Evolutionary conservation across 2,329 filamentous ascomycete species (phyloP).

Genomic region (Nothophaeocryptopus gaeumannii): DNA sequence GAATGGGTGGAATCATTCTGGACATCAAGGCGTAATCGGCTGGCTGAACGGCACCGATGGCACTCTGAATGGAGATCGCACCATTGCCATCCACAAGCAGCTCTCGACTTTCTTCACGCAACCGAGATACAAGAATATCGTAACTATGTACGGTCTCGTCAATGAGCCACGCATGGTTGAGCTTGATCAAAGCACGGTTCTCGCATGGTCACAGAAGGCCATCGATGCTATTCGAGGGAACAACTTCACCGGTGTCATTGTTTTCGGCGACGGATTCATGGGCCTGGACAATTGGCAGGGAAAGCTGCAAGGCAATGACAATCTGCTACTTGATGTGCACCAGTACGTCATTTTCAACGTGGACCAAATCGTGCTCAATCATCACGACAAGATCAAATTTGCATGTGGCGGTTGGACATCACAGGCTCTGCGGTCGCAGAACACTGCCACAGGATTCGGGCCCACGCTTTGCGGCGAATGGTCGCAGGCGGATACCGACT

Average conservation of each 20-base stretch:
- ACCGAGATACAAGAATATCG: conserved; percentile 83
- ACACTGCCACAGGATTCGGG: conserved; percentile 76
- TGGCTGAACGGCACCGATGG: conserved; percentile 94
- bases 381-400: conserved; percentile 79
- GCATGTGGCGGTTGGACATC: conserved; percentile 83
- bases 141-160: conserved; percentile 88
- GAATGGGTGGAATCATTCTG: conserved; percentile 97
- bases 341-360: conserved; percentile 98
- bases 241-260: conserved; percentile 68
- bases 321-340: conserved; percentile 89
- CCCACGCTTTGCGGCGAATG: conserved; percentile 95
- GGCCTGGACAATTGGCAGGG: conserved; percentile 89
- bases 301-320: conserved; percentile 66
- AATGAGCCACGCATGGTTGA: conserved; percentile 86
- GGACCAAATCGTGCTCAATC: conserved; percentile 76
- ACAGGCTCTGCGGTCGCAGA: conserved; percentile 70
- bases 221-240: conserved; percentile 72
- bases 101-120: conserved; percentile 92
- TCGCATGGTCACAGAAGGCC: conserved; percentile 75
- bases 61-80: conserved; percentile 70
- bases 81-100: conserved; percentile 81
- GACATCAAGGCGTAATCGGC: conserved; percentile 71
- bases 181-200: conserved; percentile 63
- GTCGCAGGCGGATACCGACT: conserved; percentile 97
- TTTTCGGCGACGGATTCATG: conserved; percentile 94